These are phyloP conservation scores for Haberlea rhodopensis DNA, from an alignment of 257 asterid species.

Conservation along the genomic window DNA sequence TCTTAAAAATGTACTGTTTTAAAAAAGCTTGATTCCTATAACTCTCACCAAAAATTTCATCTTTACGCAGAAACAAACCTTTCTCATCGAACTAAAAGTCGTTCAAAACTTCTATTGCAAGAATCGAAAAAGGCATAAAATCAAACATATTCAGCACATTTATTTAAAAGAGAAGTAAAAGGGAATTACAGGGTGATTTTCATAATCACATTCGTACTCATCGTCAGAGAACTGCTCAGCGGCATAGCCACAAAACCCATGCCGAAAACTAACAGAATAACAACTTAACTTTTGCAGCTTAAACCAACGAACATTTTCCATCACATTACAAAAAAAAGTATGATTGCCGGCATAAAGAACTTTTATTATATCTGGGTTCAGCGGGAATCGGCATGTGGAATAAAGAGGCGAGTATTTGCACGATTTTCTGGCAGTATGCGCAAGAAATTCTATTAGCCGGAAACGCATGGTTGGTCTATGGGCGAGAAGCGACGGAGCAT, in stretches of 20 bases:
- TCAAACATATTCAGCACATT: constrained; percentile 28
- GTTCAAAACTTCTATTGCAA: constrained; percentile 15
- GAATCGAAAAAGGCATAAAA: constrained; percentile 20
- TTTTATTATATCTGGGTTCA: constrained; percentile 6
- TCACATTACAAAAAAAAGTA: constrained; percentile 10
- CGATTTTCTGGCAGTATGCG: constrained; percentile 48
- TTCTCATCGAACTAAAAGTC: constrained; percentile 1
- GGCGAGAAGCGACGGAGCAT: constrained; percentile 35
- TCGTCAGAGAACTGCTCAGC: constrained; percentile 92
- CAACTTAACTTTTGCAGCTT: constrained; percentile 25
- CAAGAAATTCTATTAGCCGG: constrained; percentile 52
- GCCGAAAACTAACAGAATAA: constrained; percentile 26
- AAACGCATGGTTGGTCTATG: constrained; percentile 52
- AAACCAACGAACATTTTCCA: constrained; percentile 21
- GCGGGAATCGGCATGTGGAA: constrained; percentile 16
- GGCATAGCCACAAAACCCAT: constrained; percentile 56
- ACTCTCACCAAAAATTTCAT: not conserved
- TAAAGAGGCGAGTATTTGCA: constrained; percentile 26
- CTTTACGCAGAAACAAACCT: not conserved
- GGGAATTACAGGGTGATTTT: constrained; percentile 60
- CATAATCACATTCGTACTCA: constrained; percentile 92
- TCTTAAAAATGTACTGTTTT: constrained; percentile 8
- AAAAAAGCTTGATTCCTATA: not conserved
- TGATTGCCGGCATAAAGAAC: constrained; percentile 7
- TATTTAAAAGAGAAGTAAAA: not conserved